Base-by-base conservation (phyloP, 768 basidiomycete genomes). In the Chiua virens region DNA sequence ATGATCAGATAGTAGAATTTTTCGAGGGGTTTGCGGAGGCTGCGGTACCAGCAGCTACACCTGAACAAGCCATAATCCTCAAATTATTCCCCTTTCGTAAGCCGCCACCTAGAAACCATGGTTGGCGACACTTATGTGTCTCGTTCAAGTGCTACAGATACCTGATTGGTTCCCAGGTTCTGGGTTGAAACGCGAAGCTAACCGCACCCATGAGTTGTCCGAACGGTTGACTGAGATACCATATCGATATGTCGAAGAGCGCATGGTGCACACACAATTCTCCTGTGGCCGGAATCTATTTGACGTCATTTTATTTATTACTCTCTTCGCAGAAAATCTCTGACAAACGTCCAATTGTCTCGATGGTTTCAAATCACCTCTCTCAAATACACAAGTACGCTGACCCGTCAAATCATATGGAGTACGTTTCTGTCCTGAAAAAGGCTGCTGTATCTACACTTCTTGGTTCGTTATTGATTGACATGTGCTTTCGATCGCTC, bases 131-230 rank as follows among this genome's bases (percentile, higher is more conserved):
- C 32, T n/a, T n/a, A n/a, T 36, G 5, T 28, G 15, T 34, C 14
- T 11, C 15, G 8, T 35, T 27, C 17, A 45, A 66, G 64, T 67
- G 22, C 57, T 60, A 45, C 28, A 61, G 22, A 25, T 62, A 10
- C 64, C 64, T 3, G 52, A 58, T 5, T 66, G 59, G 63, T 52
- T 57, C 7, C 60, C 63, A 6, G 55, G 55, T 2, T 42, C 52
- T 5, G 39, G 23, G 3, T 14, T 53, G 25, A 53, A 57, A 30
- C 37, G 17, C 9, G 37, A 49, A 36, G 43, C 52, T 9, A 41
- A 18, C 0, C 15, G 27, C 14, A 27, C 55, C 15, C 34, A 27
- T 25, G 22, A 23, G 11, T 17, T 40, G 14, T 27, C 45, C 9
- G 17, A 3, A 32, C 49, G 50, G 23, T 22, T 41, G 20, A 15